Evolutionary conservation across 2,329 filamentous ascomycete genomes (phyloP), one percentile per base, ranked within the genome.

Genomic region (Nemania diffusa): DNA sequence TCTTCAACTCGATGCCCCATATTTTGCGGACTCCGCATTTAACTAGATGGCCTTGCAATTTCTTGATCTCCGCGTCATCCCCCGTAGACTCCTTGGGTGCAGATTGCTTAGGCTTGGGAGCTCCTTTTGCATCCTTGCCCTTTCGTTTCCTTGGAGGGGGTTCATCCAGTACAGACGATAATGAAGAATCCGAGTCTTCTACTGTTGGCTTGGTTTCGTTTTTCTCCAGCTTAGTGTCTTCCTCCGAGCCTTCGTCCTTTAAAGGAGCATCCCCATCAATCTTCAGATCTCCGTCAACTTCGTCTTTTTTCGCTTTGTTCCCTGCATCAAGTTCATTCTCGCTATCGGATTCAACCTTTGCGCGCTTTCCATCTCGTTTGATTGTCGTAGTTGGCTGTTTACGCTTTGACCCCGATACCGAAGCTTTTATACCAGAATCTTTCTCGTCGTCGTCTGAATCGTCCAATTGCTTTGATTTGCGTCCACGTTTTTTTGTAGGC

Each of bases 11-110:
- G 70, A 91, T 89, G 57, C 87, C 88, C 95, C 96, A 99, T 68
- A 97, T 87, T 78, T 97, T 98, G 60, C 93, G 91, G 62, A 97
- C 88, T 32, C 95, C 95, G 75, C 95, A 99, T 79, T 97, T 97
- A 52, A 91, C 81, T 6, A 99, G 86, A 79, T 95, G 93, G 8
- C 89, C 88, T 80, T 98, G 95, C 3, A 98, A 84, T 56, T 90
- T 91, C 79, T 97, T 98, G 77, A 97, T 91, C 78, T 97, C 92
- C 3, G 87, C 89, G 66, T 93, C 88, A 67, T 94, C 87, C 0
- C 91, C 87, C 20, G 89, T 78, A 15, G 72, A 15, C 40, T 84
- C 80, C 32, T 79, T 76, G 0, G 77, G 48, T 9, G 77, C 77
- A 20, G 81, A 76, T 2, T 79, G 74, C 76, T 84, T 77, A 68